Evolutionary conservation across 1,284 basidiomycete species (phyloP).

Genomic region (Tylopilus sp.): DNA sequence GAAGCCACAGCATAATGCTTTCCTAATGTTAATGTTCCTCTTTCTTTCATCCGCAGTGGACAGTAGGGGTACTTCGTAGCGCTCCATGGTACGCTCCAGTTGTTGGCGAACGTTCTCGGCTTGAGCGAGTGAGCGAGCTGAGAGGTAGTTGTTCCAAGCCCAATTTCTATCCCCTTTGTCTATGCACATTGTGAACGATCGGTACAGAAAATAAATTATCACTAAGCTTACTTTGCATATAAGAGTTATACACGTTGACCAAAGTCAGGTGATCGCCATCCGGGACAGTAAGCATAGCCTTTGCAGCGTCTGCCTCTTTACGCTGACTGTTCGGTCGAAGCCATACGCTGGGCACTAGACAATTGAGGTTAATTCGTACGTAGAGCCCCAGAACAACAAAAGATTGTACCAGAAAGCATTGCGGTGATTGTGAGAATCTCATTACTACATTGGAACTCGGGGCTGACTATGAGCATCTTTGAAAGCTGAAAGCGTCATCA

Average conservation of each 20-base stretch:
- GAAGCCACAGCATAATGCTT: constrained; percentile 88
- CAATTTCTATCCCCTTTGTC: constrained; percentile 80
- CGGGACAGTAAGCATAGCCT: constrained; percentile 85
- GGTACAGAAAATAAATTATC: not conserved
- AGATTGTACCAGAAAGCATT: constrained; percentile 81
- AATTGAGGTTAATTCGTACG: constrained; percentile 4
- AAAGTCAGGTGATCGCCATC: constrained; percentile 96
- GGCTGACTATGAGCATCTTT: constrained; percentile 92
- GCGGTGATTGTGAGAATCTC: constrained; percentile 94
- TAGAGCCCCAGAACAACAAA: not conserved
- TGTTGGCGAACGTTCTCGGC: constrained; percentile 96
- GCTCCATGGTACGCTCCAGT: constrained; percentile 91
- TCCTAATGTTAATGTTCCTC: constrained; percentile 78
- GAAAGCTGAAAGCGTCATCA: constrained; percentile 53
- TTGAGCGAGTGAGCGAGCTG: constrained; percentile 79
- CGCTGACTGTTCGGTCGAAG: constrained; percentile 85
- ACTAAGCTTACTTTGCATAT: constrained; percentile 68
- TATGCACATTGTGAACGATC: constrained; percentile 27
- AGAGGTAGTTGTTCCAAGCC: constrained; percentile 93
- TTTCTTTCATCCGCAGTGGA: constrained; percentile 79
- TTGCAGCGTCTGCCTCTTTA: constrained; percentile 90
- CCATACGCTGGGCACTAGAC: constrained; percentile 87
- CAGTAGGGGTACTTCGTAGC: constrained; percentile 79
- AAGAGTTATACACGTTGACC: constrained; percentile 95
- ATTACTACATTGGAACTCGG: constrained; percentile 95